Evolutionary conservation across 306 rosid species (phyloP), one percentile per base, ranked within the genome.

Genomic region (Lathyrus aphaca): DNA sequence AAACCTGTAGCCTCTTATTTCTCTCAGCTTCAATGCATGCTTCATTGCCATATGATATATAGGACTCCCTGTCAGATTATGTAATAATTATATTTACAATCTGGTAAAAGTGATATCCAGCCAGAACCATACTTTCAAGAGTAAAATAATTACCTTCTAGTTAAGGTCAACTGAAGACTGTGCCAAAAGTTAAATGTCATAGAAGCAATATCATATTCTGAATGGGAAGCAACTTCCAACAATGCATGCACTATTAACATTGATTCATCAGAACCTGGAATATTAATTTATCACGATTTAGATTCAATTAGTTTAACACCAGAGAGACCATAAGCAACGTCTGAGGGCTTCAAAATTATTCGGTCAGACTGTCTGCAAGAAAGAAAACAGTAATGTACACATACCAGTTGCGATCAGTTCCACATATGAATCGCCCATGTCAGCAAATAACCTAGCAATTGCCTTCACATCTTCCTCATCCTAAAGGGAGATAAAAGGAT

Each of bases 391-490:
- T 44, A 10, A 68, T 29, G 57, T 32, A 48, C 10, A 48, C 39
- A 46, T 87, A 95, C 99, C 97, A 75, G 92, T 83, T 32, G 97
- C 93, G 50, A 95, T 95, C 73, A 95, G 80, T 64, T 91, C 97
- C 64, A 95, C 97, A 30, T 91, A 95, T 45, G 97, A 91, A 83
- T 95, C 97, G 54, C 99, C 99, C 99, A 95, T 91, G 86, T 91
- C 99, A 12, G 99, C 92, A 87, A 89, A 95, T 76, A 95, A 86
- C 76, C 97, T 89, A 70, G 95, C 96, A 86, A 95, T 89, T 7
- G 99, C 97, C 93, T 95, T 95, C 81, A 89, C 97, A 70, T 95
- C 99, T 84, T 95, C 99, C 81, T 95, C 99, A 65, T 91, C 99
- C 99, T 95, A 68, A 73, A 82, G 82, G 57, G 16, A 77, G 69